phyloP scores from a whole-genome alignment of 2,329 filamentous ascomycete genomes.

The Hansfordia pulvinata region DNA sequence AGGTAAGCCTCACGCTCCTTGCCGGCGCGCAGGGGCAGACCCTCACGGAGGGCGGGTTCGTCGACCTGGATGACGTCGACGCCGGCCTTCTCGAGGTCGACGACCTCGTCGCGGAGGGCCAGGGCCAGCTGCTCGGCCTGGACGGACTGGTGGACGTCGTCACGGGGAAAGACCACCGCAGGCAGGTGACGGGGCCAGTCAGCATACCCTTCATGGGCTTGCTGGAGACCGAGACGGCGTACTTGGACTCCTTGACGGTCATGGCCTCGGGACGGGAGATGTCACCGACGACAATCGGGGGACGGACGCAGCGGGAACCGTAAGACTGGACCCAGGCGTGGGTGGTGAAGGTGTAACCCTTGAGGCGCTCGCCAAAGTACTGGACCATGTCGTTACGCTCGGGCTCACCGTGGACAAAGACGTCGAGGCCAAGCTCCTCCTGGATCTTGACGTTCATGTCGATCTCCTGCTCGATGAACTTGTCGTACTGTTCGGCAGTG shows the following conservation, averaged over 20 bases:
- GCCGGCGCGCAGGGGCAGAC: constrained; percentile 89
- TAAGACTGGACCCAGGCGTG: constrained; percentile 98
- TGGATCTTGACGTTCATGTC: constrained; percentile 90
- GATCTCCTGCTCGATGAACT: constrained; percentile 99
- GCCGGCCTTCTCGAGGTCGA: constrained; percentile 94
- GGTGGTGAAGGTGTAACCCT: constrained; percentile 97
- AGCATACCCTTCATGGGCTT: constrained; percentile 99
- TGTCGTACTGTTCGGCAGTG: constrained; percentile 82
- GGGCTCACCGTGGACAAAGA: constrained; percentile 96
- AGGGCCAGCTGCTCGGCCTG: constrained; percentile 98
- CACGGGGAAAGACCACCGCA: constrained; percentile 99
- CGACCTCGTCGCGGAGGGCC: constrained; percentile 93
- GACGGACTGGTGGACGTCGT: constrained; percentile 97
- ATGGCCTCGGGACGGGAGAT: constrained; percentile 93
- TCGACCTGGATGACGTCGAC: constrained; percentile 98
- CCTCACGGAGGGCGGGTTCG: constrained; percentile 97
- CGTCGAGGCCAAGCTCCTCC: constrained; percentile 93
- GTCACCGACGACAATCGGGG: constrained; percentile 96
- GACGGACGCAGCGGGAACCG: constrained; percentile 94
- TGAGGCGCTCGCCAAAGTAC: constrained; percentile 96
- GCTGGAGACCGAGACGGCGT: constrained; percentile 87
- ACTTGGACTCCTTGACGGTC: constrained; percentile 99
- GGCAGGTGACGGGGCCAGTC: constrained; percentile 95
- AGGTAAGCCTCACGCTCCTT: constrained; percentile 96
- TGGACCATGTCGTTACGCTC: constrained; percentile 99